Evolutionary conservation across 2,329 filamentous ascomycete species (phyloP), one percentile per base, ranked within the genome.

Genomic region (Fusarium pseudograminearum): DNA sequence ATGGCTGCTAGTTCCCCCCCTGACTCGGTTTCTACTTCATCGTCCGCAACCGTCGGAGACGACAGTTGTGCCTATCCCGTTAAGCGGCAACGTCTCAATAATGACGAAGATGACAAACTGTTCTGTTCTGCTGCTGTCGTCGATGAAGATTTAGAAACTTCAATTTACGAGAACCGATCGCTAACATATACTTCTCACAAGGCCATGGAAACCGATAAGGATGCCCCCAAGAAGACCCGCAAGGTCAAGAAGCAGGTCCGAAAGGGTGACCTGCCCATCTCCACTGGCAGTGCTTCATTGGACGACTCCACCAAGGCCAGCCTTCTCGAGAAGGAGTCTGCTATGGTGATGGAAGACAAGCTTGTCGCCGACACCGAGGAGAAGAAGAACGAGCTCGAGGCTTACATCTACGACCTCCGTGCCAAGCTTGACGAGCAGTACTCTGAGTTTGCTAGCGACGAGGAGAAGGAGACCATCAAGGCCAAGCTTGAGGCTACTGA

Each of bases 211-310:
- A 95, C 93, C 52, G 93, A 97, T 73, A 87, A 84, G 74, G 87
- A 89, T 57, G 88, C 86, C 76, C 83, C 90, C 65, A 93, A 94
- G 91, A 93, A 94, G 91, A 97, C 90, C 56, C 91, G 95, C 79
- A 98, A 98, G 86, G 93, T 99, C 74, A 98, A 98, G 92, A 99
- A 98, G 89, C 95, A 98, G 84, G 92, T 98, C 72, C 93, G 95
- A 82, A 98, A 98, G 87, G 96, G 96, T 72, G 95, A 98, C 73
- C 87, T 99, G 58, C 93, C 94, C 67, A 91, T 99, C 72, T 90
- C 92, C 61, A 87, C 92, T 65, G 94, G 91, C 71, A 97, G 94
- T 47, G 88, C 91, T 50, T 91, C 93, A 38, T 86, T 98, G 60
- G 94, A 97, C 67, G 80, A 88, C 51, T 74, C 85, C 18, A 79